Base-by-base conservation (phyloP, 768 basidiomycete genomes). In the Gymnopilus junonius region DNA sequence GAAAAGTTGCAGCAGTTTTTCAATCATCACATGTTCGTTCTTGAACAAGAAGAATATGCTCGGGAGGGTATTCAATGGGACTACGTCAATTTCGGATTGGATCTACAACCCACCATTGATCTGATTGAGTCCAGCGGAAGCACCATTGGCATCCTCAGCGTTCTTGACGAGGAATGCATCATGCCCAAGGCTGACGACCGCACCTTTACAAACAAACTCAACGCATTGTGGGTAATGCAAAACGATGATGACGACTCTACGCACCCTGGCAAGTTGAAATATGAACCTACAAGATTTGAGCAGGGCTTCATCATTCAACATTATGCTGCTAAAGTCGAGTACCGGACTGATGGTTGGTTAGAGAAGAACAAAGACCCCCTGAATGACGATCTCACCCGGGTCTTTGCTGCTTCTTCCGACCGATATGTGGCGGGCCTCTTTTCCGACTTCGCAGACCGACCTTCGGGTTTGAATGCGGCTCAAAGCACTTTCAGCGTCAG, bases 331-430 rank as follows among this genome's bases (percentile, higher is more conserved):
- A 92, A 88, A 68, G 97, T 99, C 70, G 96, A 99, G 70, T 99
- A 99, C 71, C 86, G 91, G 29, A 98, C 95, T 2, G 90, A 94
- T 39, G 94, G 95, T 15, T 99, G 97, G 97, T 80, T 99, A 68
- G 96, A 97, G 80, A 99, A 99, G 88, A 99, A 99, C 83, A 97
- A 97, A 78, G 97, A 99, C 70, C 97, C 97, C 0, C 80, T 99
- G 61, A 98, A 98, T 72, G 96, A 98, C 75, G 95, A 97, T 73
- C 84, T 99, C 56, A 93, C 94, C 0, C 88, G 94, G 21, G 89
- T 99, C 37, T 83, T 99, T 2, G 89, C 93, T 1, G 82, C 85
- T 8, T 96, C 97, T 4, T 82, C 88, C 2, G 92, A 97, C 70
- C 84, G 85, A 39, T 95, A 93, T 71, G 85, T 99, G 39, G 87